Evolutionary conservation across 805 yeast genomes (phyloP).

Genomic region (Cyberlindnera mrakii): DNA sequence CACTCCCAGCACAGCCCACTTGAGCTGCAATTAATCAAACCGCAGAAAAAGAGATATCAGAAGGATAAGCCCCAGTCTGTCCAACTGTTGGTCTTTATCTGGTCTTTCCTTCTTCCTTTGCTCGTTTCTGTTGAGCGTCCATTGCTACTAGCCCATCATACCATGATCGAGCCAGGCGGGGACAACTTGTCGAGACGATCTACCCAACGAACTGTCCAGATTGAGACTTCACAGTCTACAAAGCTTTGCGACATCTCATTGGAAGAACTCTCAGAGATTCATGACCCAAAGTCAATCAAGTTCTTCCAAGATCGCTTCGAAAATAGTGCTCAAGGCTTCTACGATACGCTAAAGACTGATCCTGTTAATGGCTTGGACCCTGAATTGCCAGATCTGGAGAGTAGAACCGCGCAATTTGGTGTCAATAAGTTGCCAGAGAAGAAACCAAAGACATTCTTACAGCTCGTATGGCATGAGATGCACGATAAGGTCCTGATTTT

Average conservation of each 20-base stretch:
- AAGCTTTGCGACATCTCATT: conserved; percentile 7
- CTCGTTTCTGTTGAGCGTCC: no score
- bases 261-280: conserved; percentile 40
- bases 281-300: conserved; percentile 57
- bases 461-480: conserved; percentile 74
- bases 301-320: conserved; percentile 14
- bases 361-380: conserved; percentile 35
- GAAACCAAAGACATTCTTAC: conserved; percentile 60
- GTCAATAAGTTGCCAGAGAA: conserved; percentile 66
- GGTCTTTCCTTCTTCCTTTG: no score
- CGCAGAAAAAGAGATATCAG: no score
- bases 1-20: no score
- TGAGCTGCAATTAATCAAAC: no score
- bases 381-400: conserved; percentile 25
- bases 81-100: no score
- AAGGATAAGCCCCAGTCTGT: no score
- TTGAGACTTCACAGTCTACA: not conserved
- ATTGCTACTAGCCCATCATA: no score
- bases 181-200: conserved; percentile 6
- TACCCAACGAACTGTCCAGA: conserved; percentile 3
- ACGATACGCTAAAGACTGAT: conserved; percentile 31
- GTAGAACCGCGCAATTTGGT: conserved; percentile 53
- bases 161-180: no score
- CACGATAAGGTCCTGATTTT: conserved; percentile 87
- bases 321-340: conserved; percentile 18